Evolutionary conservation across 495 filamentous ascomycete species (phyloP).

Genomic region (Penicillium lividum): DNA sequence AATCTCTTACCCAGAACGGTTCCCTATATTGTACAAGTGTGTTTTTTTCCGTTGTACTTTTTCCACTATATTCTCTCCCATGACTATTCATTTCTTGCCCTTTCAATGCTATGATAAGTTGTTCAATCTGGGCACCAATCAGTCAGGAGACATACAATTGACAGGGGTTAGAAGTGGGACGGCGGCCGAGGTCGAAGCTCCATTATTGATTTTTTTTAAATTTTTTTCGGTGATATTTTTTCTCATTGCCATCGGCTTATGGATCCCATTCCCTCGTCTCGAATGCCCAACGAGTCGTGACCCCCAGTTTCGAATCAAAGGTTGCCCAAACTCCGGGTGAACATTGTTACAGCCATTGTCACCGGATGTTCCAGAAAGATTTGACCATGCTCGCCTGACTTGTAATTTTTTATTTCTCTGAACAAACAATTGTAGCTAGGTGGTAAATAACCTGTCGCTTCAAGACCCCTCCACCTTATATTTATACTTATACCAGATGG

Average conservation of each 20-base stretch:
- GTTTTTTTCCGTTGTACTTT: neutral
- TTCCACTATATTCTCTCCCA: neutral
- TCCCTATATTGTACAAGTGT: neutral
- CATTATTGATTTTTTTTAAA: conserved; percentile 1
- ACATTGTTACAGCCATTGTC: conserved; percentile 18
- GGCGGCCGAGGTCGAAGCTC: conserved; percentile 16
- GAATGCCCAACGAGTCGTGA: conserved; percentile 20
- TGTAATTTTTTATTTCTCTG: neutral
- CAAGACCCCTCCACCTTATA: neutral
- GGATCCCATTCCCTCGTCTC: conserved; percentile 8
- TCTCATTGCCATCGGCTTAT: conserved; percentile 4
- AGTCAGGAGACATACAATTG: conserved; percentile 3
- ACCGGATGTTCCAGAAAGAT: conserved; percentile 16
- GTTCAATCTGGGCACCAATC: conserved; percentile 10
- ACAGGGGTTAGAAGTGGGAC: conserved; percentile 17
- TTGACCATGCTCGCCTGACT: conserved; percentile 17
- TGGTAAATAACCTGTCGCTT: neutral
- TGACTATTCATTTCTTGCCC: neutral
- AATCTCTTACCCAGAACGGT: conserved; percentile 5
- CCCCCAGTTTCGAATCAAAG: conserved; percentile 8
- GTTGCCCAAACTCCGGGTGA: conserved; percentile 14
- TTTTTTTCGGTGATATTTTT: neutral
- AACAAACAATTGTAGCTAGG: neutral
- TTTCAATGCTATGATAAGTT: neutral
- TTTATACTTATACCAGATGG: neutral